These are phyloP conservation scores for Silybum marianum DNA, from an alignment of 129 eudicot genomes.

Conservation along the genomic window DNA sequence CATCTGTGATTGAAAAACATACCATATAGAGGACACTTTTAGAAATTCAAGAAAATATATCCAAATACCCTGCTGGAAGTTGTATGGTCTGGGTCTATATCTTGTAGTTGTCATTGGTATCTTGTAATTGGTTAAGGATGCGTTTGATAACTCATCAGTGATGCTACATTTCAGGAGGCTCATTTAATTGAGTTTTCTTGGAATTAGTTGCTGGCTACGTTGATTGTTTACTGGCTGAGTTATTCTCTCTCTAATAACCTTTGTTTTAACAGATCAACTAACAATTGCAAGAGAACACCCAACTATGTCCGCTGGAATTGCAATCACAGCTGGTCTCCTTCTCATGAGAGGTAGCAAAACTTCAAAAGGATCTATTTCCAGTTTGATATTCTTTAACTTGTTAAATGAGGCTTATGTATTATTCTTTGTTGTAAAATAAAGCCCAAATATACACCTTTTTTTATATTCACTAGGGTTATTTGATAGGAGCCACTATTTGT, in stretches of 20 bases:
- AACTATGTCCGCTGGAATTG: slow-evolving; percentile 59
- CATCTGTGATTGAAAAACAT: not conserved
- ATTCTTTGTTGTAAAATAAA: slow-evolving; percentile 5
- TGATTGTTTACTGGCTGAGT: not conserved
- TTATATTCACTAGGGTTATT: not conserved
- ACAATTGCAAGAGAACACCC: slow-evolving; percentile 64
- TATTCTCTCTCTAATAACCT: not conserved
- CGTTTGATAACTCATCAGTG: not conserved
- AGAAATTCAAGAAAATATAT: not conserved
- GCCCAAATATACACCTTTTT: not conserved
- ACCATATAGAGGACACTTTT: not conserved
- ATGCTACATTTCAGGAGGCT: not conserved
- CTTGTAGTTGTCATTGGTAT: not conserved
- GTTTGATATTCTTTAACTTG: slow-evolving; percentile 7
- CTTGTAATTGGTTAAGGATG: slow-evolving; percentile 8
- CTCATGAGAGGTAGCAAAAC: slow-evolving; percentile 64
- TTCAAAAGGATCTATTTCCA: not conserved
- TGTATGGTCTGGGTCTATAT: not conserved
- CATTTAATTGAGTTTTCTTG: not conserved
- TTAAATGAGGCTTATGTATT: slow-evolving; percentile 6
- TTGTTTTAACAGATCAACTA: slow-evolving; percentile 55
- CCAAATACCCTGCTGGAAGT: not conserved
- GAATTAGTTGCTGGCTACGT: slow-evolving; percentile 8
- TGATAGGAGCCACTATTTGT: slow-evolving; percentile 1
- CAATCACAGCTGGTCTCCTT: slow-evolving; percentile 58